Evolutionary conservation across 495 filamentous ascomycete genomes (phyloP).

Genomic region (Tuber brumale): DNA sequence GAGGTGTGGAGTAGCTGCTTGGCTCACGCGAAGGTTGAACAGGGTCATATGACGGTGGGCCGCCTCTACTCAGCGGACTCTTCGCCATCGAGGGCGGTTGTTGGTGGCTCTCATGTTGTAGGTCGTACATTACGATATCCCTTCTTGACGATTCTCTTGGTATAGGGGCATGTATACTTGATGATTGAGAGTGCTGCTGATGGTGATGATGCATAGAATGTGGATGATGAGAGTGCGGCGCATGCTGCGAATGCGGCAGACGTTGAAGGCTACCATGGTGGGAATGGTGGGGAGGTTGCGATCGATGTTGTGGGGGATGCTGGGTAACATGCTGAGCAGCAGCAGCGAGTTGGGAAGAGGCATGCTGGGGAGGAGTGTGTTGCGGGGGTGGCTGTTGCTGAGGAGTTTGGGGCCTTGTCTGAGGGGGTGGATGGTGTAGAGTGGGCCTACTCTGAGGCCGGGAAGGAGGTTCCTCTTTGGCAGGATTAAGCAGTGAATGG

Average conservation of each 20-base stretch:
- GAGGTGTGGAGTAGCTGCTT: constrained; percentile 11
- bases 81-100: constrained; percentile 11
- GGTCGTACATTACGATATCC: constrained; percentile 26
- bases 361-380: constrained; percentile 12
- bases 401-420: constrained; percentile 20
- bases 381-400: constrained; percentile 16
- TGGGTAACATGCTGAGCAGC: constrained; percentile 13
- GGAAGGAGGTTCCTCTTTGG: constrained; percentile 31
- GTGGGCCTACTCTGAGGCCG: constrained; percentile 30
- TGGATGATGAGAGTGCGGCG: constrained; percentile 15
- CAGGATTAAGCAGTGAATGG: constrained; percentile 35
- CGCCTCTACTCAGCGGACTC: constrained; percentile 11
- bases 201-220: constrained; percentile 6
- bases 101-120: constrained; percentile 22
- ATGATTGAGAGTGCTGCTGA: neutral
- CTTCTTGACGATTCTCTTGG: constrained; percentile 23
- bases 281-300: constrained; percentile 6
- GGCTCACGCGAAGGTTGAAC: neutral
- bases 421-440: constrained; percentile 4
- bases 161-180: constrained; percentile 23
- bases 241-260: constrained; percentile 10
- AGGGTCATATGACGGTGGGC: constrained; percentile 14
- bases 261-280: constrained; percentile 15
- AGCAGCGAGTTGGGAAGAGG: constrained; percentile 10
- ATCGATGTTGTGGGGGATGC: neutral